A percentile compares a stretch with the other conserved stretches of the same genome.
Conservation (phyloP, 345 rosid genomes). For the Moricandia arvensis region DNA sequence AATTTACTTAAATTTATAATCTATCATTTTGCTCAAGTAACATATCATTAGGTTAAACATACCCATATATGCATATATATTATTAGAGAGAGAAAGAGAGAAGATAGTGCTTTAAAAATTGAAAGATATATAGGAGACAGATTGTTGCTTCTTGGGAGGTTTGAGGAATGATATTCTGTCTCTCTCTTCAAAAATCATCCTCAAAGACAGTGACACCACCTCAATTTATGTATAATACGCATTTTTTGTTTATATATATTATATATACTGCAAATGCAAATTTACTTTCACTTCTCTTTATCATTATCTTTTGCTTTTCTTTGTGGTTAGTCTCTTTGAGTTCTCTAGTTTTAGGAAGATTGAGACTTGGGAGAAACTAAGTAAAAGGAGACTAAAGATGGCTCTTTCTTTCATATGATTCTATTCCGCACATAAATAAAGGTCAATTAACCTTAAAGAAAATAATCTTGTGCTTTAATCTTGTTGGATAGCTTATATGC, state of each 20-base stretch:
- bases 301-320: conserved; percentile 31
- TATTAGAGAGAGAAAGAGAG: conserved; percentile 17
- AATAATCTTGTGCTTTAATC: not conserved
- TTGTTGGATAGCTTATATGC: conserved; percentile 6
- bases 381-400: not conserved
- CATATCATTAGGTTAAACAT: not conserved
- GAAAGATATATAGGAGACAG: conserved; percentile 59
- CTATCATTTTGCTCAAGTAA: not conserved
- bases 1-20: not conserved
- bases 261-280: conserved; percentile 16
- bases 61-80: not conserved
- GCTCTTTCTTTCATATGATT: conserved; percentile 3
- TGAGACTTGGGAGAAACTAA: conserved; percentile 19
- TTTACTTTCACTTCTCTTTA: conserved; percentile 29
- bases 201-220: conserved; percentile 39
- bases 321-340: conserved; percentile 31
- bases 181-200: conserved; percentile 69
- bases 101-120: conserved; percentile 46
- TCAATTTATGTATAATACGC: conserved; percentile 34
- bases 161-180: conserved; percentile 75
- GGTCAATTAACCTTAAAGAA: not conserved
- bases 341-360: conserved; percentile 17
- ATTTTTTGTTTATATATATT: not conserved
- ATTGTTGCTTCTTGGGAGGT: conserved; percentile 53
- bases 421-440: conserved; percentile 3